Base-by-base conservation (phyloP, 345 rosid species). In the Gossypium mustelinum region DNA sequence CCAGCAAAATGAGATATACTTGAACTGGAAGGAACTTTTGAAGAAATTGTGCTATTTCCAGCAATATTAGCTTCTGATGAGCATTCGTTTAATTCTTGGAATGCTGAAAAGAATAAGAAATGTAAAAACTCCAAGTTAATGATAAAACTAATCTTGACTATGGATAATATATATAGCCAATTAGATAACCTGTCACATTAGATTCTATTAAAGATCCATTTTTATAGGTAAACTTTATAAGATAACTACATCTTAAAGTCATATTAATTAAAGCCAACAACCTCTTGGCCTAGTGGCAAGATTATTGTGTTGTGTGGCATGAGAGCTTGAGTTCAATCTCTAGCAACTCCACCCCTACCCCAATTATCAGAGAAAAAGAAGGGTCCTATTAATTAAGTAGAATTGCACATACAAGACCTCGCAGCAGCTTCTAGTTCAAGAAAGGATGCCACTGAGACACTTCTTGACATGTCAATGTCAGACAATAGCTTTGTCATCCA, bases 361-460 rank as follows among this genome's bases (percentile, higher is more conserved):
- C 41, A 34, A 4, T 34, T 34, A 34, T 34, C 41, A 34, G 41
- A 34, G 41, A 34, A 34, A 34, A 34, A 34, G 41, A 34, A 34
- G 41, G 41, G 41, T 61, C 29, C 62, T 64, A 61, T 76, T 66
- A 45, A 72, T 79, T 78, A 63, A 70, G 51, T 58, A 78, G 50
- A 77, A 81, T 56, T 73, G 78, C 77, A 87, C 98, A 80, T 96
- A 96, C 99, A 87, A 79, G 97, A 84, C 86, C 98, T 92, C 60
- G 91, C 98, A 76, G 98, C 92, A 82, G 94, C 99, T 87, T 96
- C 99, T 43, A 96, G 87, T 83, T 96, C 99, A 80, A 93, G 97
- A 90, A 93, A 93, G 79, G 97, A 87, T 65, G 97, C 99, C 78
- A 92, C 92, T 52, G 89, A 80, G 63, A 93, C 79, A 72, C 97